Evolutionary conservation across 2,329 filamentous ascomycete genomes (phyloP).

Genomic region (Penicillium sp.): DNA sequence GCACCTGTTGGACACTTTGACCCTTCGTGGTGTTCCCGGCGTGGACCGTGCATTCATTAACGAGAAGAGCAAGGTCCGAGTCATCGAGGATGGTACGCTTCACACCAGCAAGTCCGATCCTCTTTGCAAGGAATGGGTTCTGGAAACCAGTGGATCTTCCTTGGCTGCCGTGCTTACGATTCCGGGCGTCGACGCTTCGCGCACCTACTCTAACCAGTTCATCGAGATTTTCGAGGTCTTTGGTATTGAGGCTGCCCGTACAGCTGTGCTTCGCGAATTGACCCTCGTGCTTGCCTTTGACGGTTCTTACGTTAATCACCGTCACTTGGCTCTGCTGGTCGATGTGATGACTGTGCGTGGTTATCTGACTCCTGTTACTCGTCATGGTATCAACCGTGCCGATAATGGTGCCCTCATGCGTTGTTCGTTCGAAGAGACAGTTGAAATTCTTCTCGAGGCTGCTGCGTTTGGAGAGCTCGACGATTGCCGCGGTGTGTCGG

Average conservation of each 20-base stretch:
- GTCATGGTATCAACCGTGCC: conserved; percentile 96
- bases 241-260: conserved; percentile 90
- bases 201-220: conserved; percentile 93
- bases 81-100: conserved; percentile 68
- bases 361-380: conserved; percentile 90
- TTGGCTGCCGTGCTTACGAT: conserved; percentile 81
- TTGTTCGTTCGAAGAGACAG: conserved; percentile 98
- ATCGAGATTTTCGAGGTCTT: conserved; percentile 93
- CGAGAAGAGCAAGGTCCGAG: conserved; percentile 68
- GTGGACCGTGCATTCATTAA: conserved; percentile 93
- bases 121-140: conserved; percentile 85
- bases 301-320: conserved; percentile 98
- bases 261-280: conserved; percentile 82
- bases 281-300: conserved; percentile 94
- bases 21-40: conserved; percentile 83
- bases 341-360: conserved; percentile 98
- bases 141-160: conserved; percentile 90
- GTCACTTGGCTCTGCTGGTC: conserved; percentile 89
- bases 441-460: conserved; percentile 95
- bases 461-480: conserved; percentile 93
- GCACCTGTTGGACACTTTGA: conserved; percentile 86
- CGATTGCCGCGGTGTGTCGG: conserved; percentile 95
- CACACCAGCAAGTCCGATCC: conserved; percentile 70
- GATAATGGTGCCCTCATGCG: conserved; percentile 98
- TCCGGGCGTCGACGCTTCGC: conserved; percentile 78